Evolutionary conservation across 176 grass and related monocot species (phyloP).

Genomic region (Chloris gayana): DNA sequence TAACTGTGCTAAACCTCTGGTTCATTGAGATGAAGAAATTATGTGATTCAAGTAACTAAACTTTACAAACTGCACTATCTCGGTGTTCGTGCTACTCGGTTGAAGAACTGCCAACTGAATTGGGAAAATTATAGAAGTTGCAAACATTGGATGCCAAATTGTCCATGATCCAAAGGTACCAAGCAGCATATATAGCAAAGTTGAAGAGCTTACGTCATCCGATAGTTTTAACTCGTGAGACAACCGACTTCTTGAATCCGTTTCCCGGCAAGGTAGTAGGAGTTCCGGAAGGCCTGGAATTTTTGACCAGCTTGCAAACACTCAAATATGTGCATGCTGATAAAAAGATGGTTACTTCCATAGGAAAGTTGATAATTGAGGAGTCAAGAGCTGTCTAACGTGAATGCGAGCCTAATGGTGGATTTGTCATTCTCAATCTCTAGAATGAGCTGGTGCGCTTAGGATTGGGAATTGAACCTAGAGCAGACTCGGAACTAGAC

Average conservation of each 20-base stretch:
- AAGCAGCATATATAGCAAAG: not conserved
- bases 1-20: conserved; percentile 33
- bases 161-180: conserved; percentile 14
- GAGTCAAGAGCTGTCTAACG: conserved; percentile 4
- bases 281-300: not conserved
- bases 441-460: conserved; percentile 30
- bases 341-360: not conserved
- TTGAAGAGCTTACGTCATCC: conserved; percentile 32
- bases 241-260: not conserved
- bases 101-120: conserved; percentile 18
- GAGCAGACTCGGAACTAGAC: not conserved
- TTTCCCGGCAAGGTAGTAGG: not conserved
- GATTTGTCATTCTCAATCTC: conserved; percentile 15
- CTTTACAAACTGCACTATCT: conserved; percentile 36
- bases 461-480: not conserved
- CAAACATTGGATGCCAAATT: conserved; percentile 40
- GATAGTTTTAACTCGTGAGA: not conserved
- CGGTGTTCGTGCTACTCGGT: not conserved
- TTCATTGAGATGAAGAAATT: not conserved
- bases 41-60: not conserved
- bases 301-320: conserved; percentile 34
- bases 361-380: conserved; percentile 34
- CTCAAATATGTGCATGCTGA: conserved; percentile 33
- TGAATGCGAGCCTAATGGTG: not conserved
- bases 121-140: conserved; percentile 9